Evolutionary conservation across 139 green algal species (phyloP).

Genomic region (Edaphochlamys debaryana): DNA sequence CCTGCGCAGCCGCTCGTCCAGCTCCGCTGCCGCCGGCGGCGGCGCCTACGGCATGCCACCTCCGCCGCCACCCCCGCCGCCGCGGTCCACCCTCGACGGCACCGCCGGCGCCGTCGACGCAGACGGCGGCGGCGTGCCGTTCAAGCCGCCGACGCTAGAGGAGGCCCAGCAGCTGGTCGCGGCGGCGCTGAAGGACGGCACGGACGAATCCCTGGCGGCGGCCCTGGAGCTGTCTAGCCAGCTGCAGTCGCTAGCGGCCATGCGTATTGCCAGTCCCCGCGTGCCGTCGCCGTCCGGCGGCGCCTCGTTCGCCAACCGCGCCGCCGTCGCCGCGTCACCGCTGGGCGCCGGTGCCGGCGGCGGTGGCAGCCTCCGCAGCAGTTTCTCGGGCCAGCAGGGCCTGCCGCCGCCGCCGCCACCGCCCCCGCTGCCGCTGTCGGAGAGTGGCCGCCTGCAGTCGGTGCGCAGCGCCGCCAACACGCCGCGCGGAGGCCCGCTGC

Average conservation of each 20-base stretch:
- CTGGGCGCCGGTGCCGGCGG: too few species aligned
- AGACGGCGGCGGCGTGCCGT: neutral
- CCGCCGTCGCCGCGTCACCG: too few species aligned
- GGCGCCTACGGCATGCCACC: neutral
- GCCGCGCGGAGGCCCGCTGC: neutral
- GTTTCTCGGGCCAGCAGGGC: neutral
- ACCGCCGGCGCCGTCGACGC: neutral
- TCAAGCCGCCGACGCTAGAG: constrained; percentile 2
- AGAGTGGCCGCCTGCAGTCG: neutral
- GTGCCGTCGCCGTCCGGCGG: too few species aligned
- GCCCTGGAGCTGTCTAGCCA: constrained; percentile 27
- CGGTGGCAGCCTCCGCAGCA: neutral
- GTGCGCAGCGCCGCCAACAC: neutral
- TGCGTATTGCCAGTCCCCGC: neutral
- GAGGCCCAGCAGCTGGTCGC: constrained; percentile 21
- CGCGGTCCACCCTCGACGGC: neutral
- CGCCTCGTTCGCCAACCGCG: neutral
- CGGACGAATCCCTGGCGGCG: constrained; percentile 8
- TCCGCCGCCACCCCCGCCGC: constrained; percentile 25
- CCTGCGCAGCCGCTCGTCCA: constrained; percentile 2
- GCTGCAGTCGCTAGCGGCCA: constrained; percentile 25
- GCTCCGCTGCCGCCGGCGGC: neutral
- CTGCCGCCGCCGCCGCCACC: neutral
- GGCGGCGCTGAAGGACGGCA: constrained; percentile 12
- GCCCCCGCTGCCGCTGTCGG: neutral